A percentile compares a stretch with the other conserved stretches of the same genome.
phyloP scores from a whole-genome alignment of 768 basidiomycete genomes.

The Rhizopogon vinicolor region DNA sequence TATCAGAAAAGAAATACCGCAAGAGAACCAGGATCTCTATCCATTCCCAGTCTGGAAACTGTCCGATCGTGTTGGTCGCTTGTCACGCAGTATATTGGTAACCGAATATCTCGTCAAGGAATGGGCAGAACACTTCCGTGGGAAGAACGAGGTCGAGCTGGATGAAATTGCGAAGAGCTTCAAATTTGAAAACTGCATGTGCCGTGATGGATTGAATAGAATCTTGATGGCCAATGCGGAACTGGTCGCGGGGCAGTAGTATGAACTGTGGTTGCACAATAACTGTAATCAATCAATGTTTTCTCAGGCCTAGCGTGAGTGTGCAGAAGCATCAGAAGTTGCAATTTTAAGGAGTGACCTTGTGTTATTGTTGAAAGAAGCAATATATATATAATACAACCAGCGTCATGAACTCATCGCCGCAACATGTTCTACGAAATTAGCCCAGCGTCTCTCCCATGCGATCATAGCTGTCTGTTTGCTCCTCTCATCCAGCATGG shows the following conservation, averaged over 20 bases:
- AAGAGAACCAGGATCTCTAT: slow-evolving; percentile 50
- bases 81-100: slow-evolving; percentile 65
- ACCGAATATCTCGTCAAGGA: slow-evolving; percentile 68
- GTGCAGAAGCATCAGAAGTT: too few species aligned
- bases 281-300: too few species aligned
- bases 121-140: slow-evolving; percentile 68
- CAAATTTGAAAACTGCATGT: slow-evolving; percentile 62
- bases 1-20: slow-evolving; percentile 51
- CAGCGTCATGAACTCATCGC: slow-evolving; percentile 11
- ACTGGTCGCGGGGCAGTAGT: slow-evolving; percentile 2
- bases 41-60: slow-evolving; percentile 64
- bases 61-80: slow-evolving; percentile 45
- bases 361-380: too few species aligned
- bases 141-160: slow-evolving; percentile 54
- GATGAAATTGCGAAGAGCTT: slow-evolving; percentile 77
- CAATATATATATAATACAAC: not conserved
- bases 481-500: slow-evolving; percentile 41
- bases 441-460: slow-evolving; percentile 46
- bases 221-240: slow-evolving; percentile 42
- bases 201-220: slow-evolving; percentile 61
- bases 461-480: slow-evolving; percentile 36
- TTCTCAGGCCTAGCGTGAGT: too few species aligned
- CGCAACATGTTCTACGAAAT: slow-evolving; percentile 35
- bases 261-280: not conserved
- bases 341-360: too few species aligned